Base-by-base conservation (phyloP, 306 rosid species). In the Abrus pulchellus region DNA sequence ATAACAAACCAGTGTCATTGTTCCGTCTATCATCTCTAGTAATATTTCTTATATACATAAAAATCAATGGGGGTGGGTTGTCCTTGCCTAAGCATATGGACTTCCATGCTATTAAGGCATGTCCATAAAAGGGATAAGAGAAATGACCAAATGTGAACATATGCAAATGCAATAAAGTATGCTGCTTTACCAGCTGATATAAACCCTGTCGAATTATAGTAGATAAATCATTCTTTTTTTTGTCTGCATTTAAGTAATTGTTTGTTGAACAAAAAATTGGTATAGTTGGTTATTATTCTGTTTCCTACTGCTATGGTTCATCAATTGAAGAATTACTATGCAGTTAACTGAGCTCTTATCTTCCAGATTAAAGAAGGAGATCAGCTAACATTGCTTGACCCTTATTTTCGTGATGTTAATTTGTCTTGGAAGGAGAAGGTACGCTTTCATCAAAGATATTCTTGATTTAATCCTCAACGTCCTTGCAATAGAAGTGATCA, bases 311-410 rank as follows among this genome's bases (percentile, higher is more conserved):
- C 29, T 84, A 49, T 48, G 13, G n/a, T 82, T 61, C 69, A 75
- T 81, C 56, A 40, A 47, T 74, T 54, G 41, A 72, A 81, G n/a
- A 74, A 55, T 69, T 77, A 56, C 76, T 76, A 13, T 44, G 32
- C 68, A 78, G 55, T 50, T 83, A 56, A 85, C 38, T 67, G 68
- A 50, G 50, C 74, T 70, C 38, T 78, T 49, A 33, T 72, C 72
- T 79, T 80, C 48, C 94, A 95, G 94, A 87, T 93, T 86, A 93
- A 93, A 90, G 98, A 89, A 89, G 97, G 98, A 83, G 98, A 95
- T 84, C 97, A 89, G 80, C 77, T 95, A 69, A 86, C 92, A 6
- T 27, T 95, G 65, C 77, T 91, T 67, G 96, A 93, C 48, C 99
- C 99, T 12, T 86, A 60, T 82, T 88, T 62, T 78, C 92, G 86